Percentiles rank a stretch among this genome's conserved stretches.
phyloP scores from a whole-genome alignment of 495 filamentous ascomycete genomes.

The Clohesyomyces aquaticus region DNA sequence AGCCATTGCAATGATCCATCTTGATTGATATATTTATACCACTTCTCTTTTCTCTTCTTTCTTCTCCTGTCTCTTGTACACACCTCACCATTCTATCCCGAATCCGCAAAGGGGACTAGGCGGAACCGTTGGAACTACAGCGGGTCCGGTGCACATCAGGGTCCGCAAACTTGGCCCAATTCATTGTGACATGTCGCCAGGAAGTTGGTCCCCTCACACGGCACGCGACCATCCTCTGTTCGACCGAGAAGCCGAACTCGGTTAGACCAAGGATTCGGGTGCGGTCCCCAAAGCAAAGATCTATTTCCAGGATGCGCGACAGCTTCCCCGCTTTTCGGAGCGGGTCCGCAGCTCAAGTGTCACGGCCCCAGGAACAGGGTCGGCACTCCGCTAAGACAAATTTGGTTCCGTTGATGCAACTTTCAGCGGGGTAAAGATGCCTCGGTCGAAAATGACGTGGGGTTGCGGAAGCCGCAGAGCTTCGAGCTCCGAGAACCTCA shows the following conservation, averaged over 20 bases:
- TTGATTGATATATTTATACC: neutral
- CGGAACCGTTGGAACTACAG: too few relatives aligned
- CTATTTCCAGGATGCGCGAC: too few relatives aligned
- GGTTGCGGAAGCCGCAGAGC: neutral
- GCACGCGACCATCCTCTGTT: too few relatives aligned
- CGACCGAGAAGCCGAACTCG: too few relatives aligned
- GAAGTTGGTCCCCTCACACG: too few relatives aligned
- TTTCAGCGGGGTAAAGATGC: neutral
- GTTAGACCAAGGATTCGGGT: too few relatives aligned
- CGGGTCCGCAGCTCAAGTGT: neutral
- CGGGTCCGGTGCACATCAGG: too few relatives aligned
- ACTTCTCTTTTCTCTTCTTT: neutral
- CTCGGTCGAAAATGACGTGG: neutral
- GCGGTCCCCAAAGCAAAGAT: too few relatives aligned
- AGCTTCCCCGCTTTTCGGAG: neutral
- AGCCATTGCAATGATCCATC: neutral
- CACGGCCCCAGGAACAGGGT: neutral
- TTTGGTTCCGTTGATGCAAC: neutral
- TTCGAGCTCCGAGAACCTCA: neutral
- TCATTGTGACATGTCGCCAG: too few relatives aligned
- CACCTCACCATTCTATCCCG: too few relatives aligned
- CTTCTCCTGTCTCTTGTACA: neutral
- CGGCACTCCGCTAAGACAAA: neutral
- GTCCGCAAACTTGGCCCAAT: too few relatives aligned
- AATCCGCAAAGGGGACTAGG: too few relatives aligned